Percentiles rank a stretch among this genome's conserved stretches.
These are phyloP conservation scores for Hanseniaspora sp. DNA, from an alignment of 1,139 yeast species.

Conservation along the genomic window DNA sequence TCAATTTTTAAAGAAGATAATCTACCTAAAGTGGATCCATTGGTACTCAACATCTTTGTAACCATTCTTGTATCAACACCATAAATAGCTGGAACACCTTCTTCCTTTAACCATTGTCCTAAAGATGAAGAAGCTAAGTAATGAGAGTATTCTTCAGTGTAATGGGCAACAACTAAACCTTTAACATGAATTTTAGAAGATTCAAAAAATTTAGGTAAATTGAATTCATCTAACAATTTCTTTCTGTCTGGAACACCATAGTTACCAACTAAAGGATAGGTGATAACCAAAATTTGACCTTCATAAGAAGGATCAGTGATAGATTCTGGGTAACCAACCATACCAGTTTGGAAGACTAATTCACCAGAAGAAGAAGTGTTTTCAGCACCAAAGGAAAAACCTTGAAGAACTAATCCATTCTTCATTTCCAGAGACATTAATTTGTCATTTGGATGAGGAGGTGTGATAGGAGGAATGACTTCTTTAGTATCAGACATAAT, in stretches of 20 bases:
- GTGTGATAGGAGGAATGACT: conserved; percentile 59
- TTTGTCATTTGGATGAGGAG: conserved; percentile 76
- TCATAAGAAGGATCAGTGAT: conserved; percentile 97
- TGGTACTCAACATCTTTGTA: conserved; percentile 83
- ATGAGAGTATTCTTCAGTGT: conserved; percentile 93
- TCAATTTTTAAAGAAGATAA: conserved; percentile 38
- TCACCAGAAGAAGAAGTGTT: conserved; percentile 80
- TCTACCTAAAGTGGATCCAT: conserved; percentile 91
- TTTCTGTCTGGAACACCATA: conserved; percentile 96
- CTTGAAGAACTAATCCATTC: conserved; percentile 82
- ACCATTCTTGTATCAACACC: conserved; percentile 96
- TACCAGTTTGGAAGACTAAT: conserved; percentile 97
- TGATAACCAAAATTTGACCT: conserved; percentile 93
- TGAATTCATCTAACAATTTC: conserved; percentile 60
- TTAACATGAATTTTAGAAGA: conserved; percentile 86
- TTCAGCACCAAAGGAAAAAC: conserved; percentile 96
- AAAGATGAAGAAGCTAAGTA: conserved; percentile 83
- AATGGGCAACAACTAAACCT: conserved; percentile 93
- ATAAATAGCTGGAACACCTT: conserved; percentile 89
- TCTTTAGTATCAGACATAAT: conserved; percentile 10
- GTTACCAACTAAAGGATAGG: conserved; percentile 94
- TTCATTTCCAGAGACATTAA: conserved; percentile 84
- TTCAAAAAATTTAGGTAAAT: conserved; percentile 87
- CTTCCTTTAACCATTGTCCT: conserved; percentile 85
- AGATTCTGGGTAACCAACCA: conserved; percentile 99